Base-by-base conservation (phyloP, 371 early-diverging fungal species). In the Actinomortierella ambigua region DNA sequence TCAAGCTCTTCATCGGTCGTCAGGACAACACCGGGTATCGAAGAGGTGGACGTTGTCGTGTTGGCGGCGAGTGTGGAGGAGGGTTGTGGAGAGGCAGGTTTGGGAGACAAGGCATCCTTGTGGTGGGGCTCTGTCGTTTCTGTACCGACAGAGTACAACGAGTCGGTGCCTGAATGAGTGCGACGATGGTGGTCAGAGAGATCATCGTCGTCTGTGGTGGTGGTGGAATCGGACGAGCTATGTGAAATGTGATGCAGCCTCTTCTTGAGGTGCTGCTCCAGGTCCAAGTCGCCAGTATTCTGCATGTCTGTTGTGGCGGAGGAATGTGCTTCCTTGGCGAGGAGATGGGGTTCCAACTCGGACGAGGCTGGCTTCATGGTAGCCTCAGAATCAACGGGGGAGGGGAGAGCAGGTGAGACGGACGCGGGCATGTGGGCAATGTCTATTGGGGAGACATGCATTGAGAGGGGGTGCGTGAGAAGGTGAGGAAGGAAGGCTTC, bases 141-240 rank as follows among this genome's bases (percentile, higher is more conserved):
- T 53, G 69, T 69, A 48, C 50, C 63, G 11, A 59, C 60, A 17
- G 69, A 69, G 57, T 59, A 63, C 27, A 69, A 55, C 22, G 69
- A 69, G 50, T 69, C 69, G 13, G 69, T 48, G 11, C 60, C 60
- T 8, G 69, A 69, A 29, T 50, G 41, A 43, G 52, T 59, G 26
- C 69, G 63, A 23, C 69, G 69, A 47, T 68, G 68, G 40, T 44
- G 44, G 60, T 62, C 60, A 3, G 71, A 61, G 18, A 62, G 34
- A 49, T 28, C 26, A n/a, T 51, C 46, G 23, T 59, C 55, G 46
- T 70, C 63, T 17, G 63, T 62, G 26, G 71, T 65, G 22, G 66
- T 60, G 7, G 60, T 55, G 26, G 71, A 71, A 56, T 65, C 61
- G 20, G 71, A 65, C 50, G 71, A 71, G 59, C 54, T 57, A 55